Base-by-base conservation (phyloP, 371 early-diverging fungal species). In the Phascolomyces articulosus region DNA sequence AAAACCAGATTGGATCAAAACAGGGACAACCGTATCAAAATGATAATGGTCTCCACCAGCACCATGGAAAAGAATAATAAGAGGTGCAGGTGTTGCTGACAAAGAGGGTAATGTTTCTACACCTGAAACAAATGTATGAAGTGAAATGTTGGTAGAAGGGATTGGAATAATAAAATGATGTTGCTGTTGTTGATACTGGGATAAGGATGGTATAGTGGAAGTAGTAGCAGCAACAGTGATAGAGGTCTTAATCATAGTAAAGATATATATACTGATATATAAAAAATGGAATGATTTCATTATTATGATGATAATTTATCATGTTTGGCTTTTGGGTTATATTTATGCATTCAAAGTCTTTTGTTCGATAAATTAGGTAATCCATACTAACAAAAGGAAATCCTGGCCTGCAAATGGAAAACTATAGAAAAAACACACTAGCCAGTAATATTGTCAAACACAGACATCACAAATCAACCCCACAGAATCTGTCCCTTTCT, bases 21-120 rank as follows among this genome's bases (percentile, higher is more conserved):
- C n/a, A 21, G 67, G 62, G 0, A 58, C 16, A 1, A 75, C 54
- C 23, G 38, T 29, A 20, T 75, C 67, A 58, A 67, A 77, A 21
- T 73, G 74, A n/a, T 60, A 34, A 21, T 75, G 65, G 31, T 77
- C 75, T 3, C 79, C 77, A 29, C 77, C 77, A 28, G 79, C 73
- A 2, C 82, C 82, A 60, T 78, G 82, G 18, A 75, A 41, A 8
- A 81, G 44, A 11, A 71, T 6, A 6, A 71, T 47, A n/a, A 71
- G 60, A 4, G 62, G 40, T 27, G 55, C 24, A 6, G 18, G 1
- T 20, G n/a, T 44, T 44, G n/a, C n/a, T n/a, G n/a, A n/a, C n/a
- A n/a, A n/a, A n/a, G n/a, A 44, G 16, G 44, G 16, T 44, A 16
- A 18, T 44, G 4, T 4, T 4, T 44, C 16, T 18, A 24, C 18